phyloP scores from a whole-genome alignment of 345 rosid genomes.

The Rubroshorea leprosula region DNA sequence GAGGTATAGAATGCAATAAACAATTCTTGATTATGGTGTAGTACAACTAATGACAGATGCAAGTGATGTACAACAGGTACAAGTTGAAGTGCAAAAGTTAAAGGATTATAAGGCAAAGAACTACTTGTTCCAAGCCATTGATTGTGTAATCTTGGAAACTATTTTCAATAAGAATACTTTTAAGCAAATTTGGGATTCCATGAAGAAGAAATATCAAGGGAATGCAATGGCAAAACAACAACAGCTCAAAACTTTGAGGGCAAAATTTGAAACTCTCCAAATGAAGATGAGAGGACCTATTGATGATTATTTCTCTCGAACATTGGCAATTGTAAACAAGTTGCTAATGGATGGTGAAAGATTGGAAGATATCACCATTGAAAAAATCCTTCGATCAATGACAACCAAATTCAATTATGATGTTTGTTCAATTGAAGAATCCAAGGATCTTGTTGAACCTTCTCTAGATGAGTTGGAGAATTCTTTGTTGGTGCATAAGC shows the following conservation, averaged over 20 bases:
- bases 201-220: not conserved
- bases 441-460: not conserved
- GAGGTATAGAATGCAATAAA: too few species aligned
- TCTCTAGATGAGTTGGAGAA: conserved; percentile 4
- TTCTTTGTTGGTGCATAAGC: conserved; percentile 2
- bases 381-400: conserved; percentile 5
- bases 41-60: too few species aligned
- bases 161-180: not conserved
- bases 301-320: not conserved
- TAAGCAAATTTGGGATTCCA: not conserved
- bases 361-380: not conserved
- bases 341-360: not conserved
- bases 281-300: not conserved
- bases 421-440: conserved; percentile 5
- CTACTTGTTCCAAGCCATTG: not conserved
- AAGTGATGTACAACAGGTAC: too few species aligned
- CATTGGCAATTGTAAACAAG: not conserved
- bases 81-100: too few species aligned
- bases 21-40: too few species aligned
- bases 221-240: not conserved
- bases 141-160: not conserved
- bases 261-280: not conserved
- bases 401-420: conserved; percentile 8
- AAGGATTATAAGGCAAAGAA: not conserved
- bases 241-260: not conserved